phyloP scores from a whole-genome alignment of 495 filamentous ascomycete species.

The Penicillium tannophilum region DNA sequence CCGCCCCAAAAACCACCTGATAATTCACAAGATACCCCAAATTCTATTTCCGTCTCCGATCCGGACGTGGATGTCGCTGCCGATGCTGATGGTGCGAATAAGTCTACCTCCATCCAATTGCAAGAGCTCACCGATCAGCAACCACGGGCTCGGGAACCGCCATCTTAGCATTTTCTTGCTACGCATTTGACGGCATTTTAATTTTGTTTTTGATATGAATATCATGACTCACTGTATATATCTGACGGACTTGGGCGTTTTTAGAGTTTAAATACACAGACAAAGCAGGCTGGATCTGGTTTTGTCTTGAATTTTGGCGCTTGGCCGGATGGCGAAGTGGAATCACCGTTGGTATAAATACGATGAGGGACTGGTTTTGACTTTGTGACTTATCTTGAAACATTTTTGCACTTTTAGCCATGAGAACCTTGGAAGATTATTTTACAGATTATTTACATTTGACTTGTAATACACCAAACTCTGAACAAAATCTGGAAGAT shows the following conservation, averaged over 20 bases:
- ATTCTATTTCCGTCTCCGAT: no score
- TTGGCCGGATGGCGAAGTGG: neutral
- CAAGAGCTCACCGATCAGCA: slow-evolving; percentile 16
- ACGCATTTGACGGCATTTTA: neutral
- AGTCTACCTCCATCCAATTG: slow-evolving; percentile 24
- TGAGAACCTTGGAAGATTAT: neutral
- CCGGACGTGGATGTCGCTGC: neutral
- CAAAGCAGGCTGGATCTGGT: slow-evolving; percentile 7
- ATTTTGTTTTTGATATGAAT: slow-evolving; percentile 6
- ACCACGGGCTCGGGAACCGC: neutral
- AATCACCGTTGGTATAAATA: neutral
- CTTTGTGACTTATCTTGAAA: neutral
- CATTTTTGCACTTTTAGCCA: neutral
- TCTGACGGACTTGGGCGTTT: slow-evolving; percentile 3
- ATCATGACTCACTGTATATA: slow-evolving; percentile 13
- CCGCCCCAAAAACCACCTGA: neutral
- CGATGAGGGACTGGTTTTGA: neutral
- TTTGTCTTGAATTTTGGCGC: neutral
- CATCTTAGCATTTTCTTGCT: neutral
- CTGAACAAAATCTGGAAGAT: neutral
- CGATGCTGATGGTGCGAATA: slow-evolving; percentile 12
- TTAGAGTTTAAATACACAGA: slow-evolving; percentile 5
- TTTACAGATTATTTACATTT: no score
- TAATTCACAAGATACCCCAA: neutral
- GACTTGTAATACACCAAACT: neutral